A percentile compares a stretch with the other conserved stretches of the same genome.
These are phyloP conservation scores for Yamadazyma sp. DNA, from an alignment of 805 yeast species.

Conservation along the genomic window DNA sequence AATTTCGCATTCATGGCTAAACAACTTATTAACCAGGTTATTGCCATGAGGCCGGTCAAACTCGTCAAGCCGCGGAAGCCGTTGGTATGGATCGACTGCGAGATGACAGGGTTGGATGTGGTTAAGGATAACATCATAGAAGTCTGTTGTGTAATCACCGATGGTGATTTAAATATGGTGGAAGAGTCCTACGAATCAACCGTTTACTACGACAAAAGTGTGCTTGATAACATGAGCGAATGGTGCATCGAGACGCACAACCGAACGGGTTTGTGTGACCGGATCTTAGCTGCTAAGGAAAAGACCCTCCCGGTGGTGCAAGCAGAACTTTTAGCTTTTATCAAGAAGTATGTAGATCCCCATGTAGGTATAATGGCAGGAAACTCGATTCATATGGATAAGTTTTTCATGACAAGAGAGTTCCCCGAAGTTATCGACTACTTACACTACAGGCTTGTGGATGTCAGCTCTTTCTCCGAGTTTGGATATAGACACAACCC, in stretches of 20 bases:
- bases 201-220: slow-evolving; percentile 61
- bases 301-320: slow-evolving; percentile 64
- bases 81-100: slow-evolving; percentile 97
- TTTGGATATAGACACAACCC: slow-evolving; percentile 77
- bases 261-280: slow-evolving; percentile 68
- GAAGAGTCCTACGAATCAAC: slow-evolving; percentile 76
- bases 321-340: slow-evolving; percentile 58
- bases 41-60: slow-evolving; percentile 4
- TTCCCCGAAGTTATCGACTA: slow-evolving; percentile 71
- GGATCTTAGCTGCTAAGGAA: slow-evolving; percentile 54
- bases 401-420: slow-evolving; percentile 77
- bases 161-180: slow-evolving; percentile 68
- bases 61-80: slow-evolving; percentile 25
- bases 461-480: slow-evolving; percentile 86
- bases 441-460: slow-evolving; percentile 75
- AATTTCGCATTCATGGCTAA: slow-evolving; percentile 1
- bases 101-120: slow-evolving; percentile 95
- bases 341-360: slow-evolving; percentile 51
- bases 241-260: slow-evolving; percentile 91
- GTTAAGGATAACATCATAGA: slow-evolving; percentile 82
- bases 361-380: slow-evolving; percentile 81
- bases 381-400: slow-evolving; percentile 89
- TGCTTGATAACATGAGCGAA: slow-evolving; percentile 72
- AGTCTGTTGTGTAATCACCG: slow-evolving; percentile 87
- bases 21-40: slow-evolving; percentile 2